These are phyloP conservation scores for Globisporangium abappressorium DNA, from an alignment of 352 stramenopile species.

Conservation along the genomic window DNA sequence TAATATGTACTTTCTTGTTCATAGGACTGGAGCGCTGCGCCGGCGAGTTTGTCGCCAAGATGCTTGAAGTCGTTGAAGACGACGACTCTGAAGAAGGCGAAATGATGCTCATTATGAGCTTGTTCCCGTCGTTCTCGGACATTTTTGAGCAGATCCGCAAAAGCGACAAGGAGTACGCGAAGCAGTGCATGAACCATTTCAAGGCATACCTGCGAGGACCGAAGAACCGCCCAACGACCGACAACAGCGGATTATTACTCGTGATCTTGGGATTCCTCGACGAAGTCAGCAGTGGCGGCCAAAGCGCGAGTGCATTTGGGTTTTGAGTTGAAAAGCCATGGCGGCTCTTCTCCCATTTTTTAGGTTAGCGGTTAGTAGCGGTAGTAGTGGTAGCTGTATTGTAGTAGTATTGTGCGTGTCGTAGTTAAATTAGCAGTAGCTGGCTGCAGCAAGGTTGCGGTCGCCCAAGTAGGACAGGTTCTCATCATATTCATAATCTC, in stretches of 20 bases:
- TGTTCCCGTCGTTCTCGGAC: slow-evolving; percentile 88
- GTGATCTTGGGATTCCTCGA: slow-evolving; percentile 78
- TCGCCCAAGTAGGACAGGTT: slow-evolving; percentile 14
- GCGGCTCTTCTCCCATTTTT: neutral
- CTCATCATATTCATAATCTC: slow-evolving; percentile 8
- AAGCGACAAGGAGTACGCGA: slow-evolving; percentile 76
- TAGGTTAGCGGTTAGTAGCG: slow-evolving; percentile 9
- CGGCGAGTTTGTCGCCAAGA: slow-evolving; percentile 85
- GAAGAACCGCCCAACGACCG: slow-evolving; percentile 77
- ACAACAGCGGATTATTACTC: slow-evolving; percentile 66
- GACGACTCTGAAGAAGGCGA: slow-evolving; percentile 78
- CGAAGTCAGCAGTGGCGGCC: slow-evolving; percentile 54
- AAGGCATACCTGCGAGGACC: slow-evolving; percentile 78
- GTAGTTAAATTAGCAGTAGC: slow-evolving; percentile 25
- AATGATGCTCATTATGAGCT: slow-evolving; percentile 74
- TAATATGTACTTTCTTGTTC: neutral
- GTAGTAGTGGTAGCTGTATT: slow-evolving; percentile 12
- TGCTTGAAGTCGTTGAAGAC: slow-evolving; percentile 80
- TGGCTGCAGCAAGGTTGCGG: slow-evolving; percentile 19
- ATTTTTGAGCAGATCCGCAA: slow-evolving; percentile 83
- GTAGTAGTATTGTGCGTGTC: slow-evolving; percentile 18
- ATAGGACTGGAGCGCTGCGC: slow-evolving; percentile 77
- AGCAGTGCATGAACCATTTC: slow-evolving; percentile 86
- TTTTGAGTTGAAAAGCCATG: slow-evolving; percentile 44
- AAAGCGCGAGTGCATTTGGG: slow-evolving; percentile 66